Evolutionary conservation across 2,329 filamentous ascomycete genomes (phyloP), one percentile per base, ranked within the genome.

Genomic region (Cladosporium sp.): DNA sequence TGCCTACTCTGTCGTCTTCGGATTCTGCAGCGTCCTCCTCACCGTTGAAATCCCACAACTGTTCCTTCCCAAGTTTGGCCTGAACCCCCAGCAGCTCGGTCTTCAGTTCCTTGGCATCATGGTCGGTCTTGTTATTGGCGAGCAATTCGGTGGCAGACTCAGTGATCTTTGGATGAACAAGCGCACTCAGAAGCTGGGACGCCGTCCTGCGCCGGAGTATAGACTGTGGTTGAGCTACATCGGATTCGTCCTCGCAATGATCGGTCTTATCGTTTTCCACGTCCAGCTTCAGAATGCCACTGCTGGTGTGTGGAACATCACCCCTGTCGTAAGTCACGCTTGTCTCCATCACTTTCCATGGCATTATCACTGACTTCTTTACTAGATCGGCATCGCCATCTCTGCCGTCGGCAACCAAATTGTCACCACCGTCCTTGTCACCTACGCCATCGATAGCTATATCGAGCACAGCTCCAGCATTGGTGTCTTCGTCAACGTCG

Each of bases 31-130:
- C 33, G 74, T 82, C 8, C 66, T 82, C 54, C 65, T 75, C 48
- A 78, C 78, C 0, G 74, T 83, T 20, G 79, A 83, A 56, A 77
- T 83, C 3, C 80, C 80, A 1, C 78, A 82, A 51, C 69, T 83
- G 1, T 78, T 81, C 54, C 69, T 72, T 5, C 63, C 70, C 29
- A 76, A 77, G 52, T 84, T 80, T 50, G 72, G 72, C 12, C 75
- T 83, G 66, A 77, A 79, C 58, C 63, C 77, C 0, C 72, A 83
- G 60, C 74, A 82, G 52, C 69, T 82, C 6, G 80, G 80, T 0
- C 70, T 83, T 1, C 78, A 83, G 52, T 80, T 78, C 56, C 64
- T 82, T 7, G 73, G 73, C 3, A 67, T 82, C 41, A 78, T 83
- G 42, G 69, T 82, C 29, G 79, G 80, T 1, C 75, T 73, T 1